These are phyloP conservation scores for Bombardia bombarda DNA, from an alignment of 495 filamentous ascomycete genomes.

Conservation along the genomic window DNA sequence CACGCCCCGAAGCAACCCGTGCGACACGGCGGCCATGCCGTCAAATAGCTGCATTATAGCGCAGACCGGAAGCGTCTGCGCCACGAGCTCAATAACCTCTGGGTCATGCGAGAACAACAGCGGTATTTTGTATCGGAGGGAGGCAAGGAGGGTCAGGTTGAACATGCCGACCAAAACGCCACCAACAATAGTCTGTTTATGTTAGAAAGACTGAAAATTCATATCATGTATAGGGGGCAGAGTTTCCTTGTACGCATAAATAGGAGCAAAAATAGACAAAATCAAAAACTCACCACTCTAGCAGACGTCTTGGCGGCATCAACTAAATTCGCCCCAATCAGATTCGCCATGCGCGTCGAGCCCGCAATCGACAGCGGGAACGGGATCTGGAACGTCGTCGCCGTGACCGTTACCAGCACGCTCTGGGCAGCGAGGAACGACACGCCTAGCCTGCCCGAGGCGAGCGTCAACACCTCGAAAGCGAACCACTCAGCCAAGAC, in stretches of 20 bases:
- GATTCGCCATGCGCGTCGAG: slow-evolving; percentile 56
- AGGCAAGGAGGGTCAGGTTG: slow-evolving; percentile 61
- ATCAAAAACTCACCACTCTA: slow-evolving; percentile 46
- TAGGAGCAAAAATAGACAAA: neutral
- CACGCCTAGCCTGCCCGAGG: slow-evolving; percentile 62
- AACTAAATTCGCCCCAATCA: slow-evolving; percentile 61
- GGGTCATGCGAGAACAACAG: slow-evolving; percentile 71
- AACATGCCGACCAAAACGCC: slow-evolving; percentile 64
- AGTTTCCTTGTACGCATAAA: neutral
- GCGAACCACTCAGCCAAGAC: slow-evolving; percentile 86
- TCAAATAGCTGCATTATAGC: slow-evolving; percentile 89
- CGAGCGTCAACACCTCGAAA: slow-evolving; percentile 72
- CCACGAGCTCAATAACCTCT: slow-evolving; percentile 70
- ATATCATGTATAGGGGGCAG: neutral
- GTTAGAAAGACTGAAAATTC: neutral
- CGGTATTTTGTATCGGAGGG: slow-evolving; percentile 60
- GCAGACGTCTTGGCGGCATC: slow-evolving; percentile 64
- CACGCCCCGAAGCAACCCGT: slow-evolving; percentile 76
- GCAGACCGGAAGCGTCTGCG: slow-evolving; percentile 64
- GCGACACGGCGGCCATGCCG: slow-evolving; percentile 64
- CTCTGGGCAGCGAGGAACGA: slow-evolving; percentile 59
- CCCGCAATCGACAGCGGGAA: slow-evolving; percentile 56
- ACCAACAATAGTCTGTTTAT: slow-evolving; percentile 44
- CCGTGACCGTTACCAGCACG: slow-evolving; percentile 45
- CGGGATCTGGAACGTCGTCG: slow-evolving; percentile 51